Conservation (phyloP, 305 asterid species). For the Fraxinus paxiana region DNA sequence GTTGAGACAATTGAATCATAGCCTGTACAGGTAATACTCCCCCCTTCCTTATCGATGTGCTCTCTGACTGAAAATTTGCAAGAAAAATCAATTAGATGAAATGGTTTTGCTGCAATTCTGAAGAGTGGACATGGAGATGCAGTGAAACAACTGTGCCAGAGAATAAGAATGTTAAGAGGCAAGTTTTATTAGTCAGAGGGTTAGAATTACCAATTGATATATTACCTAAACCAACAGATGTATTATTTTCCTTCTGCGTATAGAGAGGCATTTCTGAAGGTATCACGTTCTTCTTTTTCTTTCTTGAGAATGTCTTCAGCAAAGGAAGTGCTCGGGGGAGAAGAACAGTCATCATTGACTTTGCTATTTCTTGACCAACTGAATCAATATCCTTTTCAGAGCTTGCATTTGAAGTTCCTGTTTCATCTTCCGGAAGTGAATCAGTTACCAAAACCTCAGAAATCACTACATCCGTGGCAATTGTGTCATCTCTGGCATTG, state of each 20-base stretch:
- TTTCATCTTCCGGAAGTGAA: constrained; percentile 56
- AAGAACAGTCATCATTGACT: constrained; percentile 71
- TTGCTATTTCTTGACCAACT: constrained; percentile 53
- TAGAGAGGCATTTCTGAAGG: too few relatives aligned
- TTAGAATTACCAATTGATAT: too few relatives aligned
- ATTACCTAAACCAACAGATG: too few relatives aligned
- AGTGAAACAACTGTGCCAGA: constrained; percentile 21
- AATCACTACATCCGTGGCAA: constrained; percentile 28
- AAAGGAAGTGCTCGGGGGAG: constrained; percentile 85
- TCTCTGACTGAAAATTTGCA: constrained; percentile 36
- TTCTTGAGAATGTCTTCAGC: constrained; percentile 69
- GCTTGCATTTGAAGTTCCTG: constrained; percentile 31
- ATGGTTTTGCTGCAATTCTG: constrained; percentile 11
- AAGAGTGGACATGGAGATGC: constrained; percentile 19
- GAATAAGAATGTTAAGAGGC: not conserved
- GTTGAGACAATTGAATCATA: constrained; percentile 36
- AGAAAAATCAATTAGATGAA: constrained; percentile 20
- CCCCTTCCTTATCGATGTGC: constrained; percentile 31
- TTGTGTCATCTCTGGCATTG: constrained; percentile 32
- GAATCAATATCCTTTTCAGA: constrained; percentile 57
- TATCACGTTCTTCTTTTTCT: constrained; percentile 28
- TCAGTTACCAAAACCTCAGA: constrained; percentile 41
- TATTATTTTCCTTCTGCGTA: too few relatives aligned
- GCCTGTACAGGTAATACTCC: constrained; percentile 23
- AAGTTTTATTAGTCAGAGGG: too few relatives aligned